Percentiles rank a stretch among this genome's conserved stretches.
phyloP scores from a whole-genome alignment of 164 flowering plant genomes.

The Annona squamosa region DNA sequence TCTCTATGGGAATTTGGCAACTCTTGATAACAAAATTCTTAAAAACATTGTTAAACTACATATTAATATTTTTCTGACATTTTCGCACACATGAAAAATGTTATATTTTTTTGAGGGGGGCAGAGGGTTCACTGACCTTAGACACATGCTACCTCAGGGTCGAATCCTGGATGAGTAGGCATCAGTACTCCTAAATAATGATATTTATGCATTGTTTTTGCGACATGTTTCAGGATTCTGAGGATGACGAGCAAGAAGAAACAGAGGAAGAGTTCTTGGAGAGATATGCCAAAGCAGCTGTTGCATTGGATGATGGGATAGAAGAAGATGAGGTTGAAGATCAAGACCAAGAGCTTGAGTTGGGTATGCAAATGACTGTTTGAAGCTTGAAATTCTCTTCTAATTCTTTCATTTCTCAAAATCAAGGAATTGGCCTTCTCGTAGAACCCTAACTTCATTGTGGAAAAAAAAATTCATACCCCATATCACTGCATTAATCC shows the following conservation, averaged over 20 bases:
- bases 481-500: neutral
- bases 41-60: too few relatives aligned
- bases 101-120: too few relatives aligned
- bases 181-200: neutral
- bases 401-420: neutral
- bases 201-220: neutral
- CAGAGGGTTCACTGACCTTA: too few relatives aligned
- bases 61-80: neutral
- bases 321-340: constrained; percentile 58
- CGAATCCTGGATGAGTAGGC: neutral
- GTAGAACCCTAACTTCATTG: too few relatives aligned
- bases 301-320: constrained; percentile 37
- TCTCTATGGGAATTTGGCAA: neutral
- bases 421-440: neutral
- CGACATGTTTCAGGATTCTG: constrained; percentile 50
- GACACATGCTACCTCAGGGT: neutral
- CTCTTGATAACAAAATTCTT: neutral
- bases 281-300: constrained; percentile 66
- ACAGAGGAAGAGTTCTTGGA: constrained; percentile 72
- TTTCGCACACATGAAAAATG: neutral
- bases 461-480: neutral
- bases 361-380: constrained; percentile 36
- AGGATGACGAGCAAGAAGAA: constrained; percentile 62
- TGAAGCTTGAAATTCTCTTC: neutral
- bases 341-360: constrained; percentile 46